Evolutionary conservation across 306 rosid species (phyloP), one percentile per base, ranked within the genome.

Genomic region (Spatholobus suberectus): DNA sequence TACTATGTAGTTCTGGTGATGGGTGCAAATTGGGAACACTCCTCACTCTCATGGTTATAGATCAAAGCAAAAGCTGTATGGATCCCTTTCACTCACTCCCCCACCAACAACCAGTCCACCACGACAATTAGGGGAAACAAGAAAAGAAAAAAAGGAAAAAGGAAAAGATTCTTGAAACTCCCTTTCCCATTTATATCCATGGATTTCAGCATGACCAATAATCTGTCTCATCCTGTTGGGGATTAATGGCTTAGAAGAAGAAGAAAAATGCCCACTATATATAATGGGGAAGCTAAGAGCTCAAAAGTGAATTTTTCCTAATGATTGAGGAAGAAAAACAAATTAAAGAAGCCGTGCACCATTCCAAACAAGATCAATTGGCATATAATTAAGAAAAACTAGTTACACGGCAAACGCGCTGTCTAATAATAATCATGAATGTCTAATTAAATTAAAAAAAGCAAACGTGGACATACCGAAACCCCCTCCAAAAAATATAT

Each of bases 261-360:
- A 11, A 14, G 35, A 70, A 76, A 5, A 15, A 34, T 1, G 32
- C 32, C 43, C 57, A 77, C 82, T 14, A 47, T 66, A 47, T 66
- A 78, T 49, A 54, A 51, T 35, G 68, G 11, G 29, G 40, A 77
- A 79, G 75, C 83, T 49, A 59, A 32, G 80, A 80, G 71, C 80
- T 82, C 86, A 63, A 35, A 87, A 59, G 51, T 74, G 66, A 79
- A 0, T 63, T 47, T 83, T 81, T 52, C 73, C 81, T 46, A 47
- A 83, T 81, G 87, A 84, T 83, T 80, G 84, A 46, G 0, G 86
- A 87, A 85, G 75, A 32, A 26, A 76, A 57, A 73, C 35, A 40
- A 68, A 69, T 5, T 41, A 52, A 77, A 77, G 65, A 13, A 20
- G 49, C 61, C 37, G 24, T n/a, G 78, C 67, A 82, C 5, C 29